These are phyloP conservation scores for Yamadazyma laniorum DNA, from an alignment of 805 yeast genomes.

Conservation along the genomic window DNA sequence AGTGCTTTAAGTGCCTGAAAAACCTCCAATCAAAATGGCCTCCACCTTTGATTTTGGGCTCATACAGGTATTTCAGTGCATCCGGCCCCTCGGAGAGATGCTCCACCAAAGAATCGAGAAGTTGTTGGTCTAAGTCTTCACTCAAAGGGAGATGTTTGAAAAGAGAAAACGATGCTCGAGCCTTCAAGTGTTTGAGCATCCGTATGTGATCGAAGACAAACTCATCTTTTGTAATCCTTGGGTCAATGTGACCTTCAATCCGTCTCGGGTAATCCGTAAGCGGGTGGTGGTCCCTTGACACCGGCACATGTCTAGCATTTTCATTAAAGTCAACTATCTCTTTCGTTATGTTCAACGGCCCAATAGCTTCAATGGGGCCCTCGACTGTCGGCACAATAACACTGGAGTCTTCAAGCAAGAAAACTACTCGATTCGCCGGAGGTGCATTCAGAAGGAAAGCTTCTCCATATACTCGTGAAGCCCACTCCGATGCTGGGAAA, in stretches of 20 bases:
- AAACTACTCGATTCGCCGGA: conserved; percentile 5
- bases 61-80: conserved; percentile 28
- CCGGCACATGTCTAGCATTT: background rate
- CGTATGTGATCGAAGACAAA: background rate
- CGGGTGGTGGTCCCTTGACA: background rate
- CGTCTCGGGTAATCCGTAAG: conserved; percentile 1
- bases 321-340: background rate
- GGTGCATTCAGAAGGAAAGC: conserved; percentile 1
- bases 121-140: conserved; percentile 2
- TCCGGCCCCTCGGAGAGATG: conserved; percentile 3
- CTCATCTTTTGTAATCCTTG: background rate
- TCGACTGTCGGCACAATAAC: conserved; percentile 1
- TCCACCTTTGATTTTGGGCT: conserved; percentile 19
- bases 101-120: background rate
- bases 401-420: conserved; percentile 3
- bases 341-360: background rate
- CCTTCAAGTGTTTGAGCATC: background rate
- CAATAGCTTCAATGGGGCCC: background rate
- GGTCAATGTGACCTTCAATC: background rate
- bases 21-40: conserved; percentile 38
- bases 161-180: background rate
- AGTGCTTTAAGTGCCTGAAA: conserved; percentile 21
- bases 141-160: background rate
- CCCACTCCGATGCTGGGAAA: background rate
- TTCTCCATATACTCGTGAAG: background rate